Conservation (phyloP, 2,329 filamentous ascomycete genomes). For the Colletotrichum filicis region DNA sequence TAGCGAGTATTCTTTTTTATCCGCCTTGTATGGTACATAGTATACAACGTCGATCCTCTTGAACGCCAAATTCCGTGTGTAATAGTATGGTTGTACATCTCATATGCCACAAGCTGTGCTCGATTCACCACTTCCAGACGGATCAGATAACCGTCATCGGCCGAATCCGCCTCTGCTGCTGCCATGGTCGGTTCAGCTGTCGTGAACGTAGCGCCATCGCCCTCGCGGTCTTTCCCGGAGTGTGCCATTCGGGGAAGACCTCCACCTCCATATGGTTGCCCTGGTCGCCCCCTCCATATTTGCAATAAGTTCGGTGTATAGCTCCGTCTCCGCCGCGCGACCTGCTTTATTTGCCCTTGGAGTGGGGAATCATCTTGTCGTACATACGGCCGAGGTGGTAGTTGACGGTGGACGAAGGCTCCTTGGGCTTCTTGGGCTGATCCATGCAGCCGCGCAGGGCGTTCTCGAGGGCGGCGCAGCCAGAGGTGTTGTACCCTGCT, state of each 20-base stretch:
- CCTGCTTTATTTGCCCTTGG: conserved; percentile 16
- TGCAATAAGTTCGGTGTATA: too few relatives aligned
- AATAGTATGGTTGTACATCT: conserved; percentile 1
- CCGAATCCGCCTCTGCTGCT: not conserved
- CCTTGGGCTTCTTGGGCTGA: conserved; percentile 65
- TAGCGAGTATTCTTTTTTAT: not conserved
- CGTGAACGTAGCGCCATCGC: not conserved
- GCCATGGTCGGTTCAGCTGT: not conserved
- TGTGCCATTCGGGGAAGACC: not conserved
- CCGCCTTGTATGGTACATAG: conserved; percentile 27
- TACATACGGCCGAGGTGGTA: conserved; percentile 86
- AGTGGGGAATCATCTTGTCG: conserved; percentile 46
- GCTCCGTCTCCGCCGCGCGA: too few relatives aligned
- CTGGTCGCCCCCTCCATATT: not conserved
- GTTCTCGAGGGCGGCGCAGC: conserved; percentile 69
- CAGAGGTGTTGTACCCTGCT: conserved; percentile 72
- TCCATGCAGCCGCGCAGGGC: conserved; percentile 82
- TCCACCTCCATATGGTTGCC: not conserved
- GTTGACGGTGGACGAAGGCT: conserved; percentile 83
- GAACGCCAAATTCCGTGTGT: conserved; percentile 25
- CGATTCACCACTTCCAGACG: not conserved
- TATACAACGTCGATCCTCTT: conserved; percentile 28
- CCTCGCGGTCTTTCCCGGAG: not conserved
- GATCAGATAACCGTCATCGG: not conserved
- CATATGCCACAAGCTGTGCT: not conserved